Percentiles rank a stretch among this genome's conserved stretches.
Conservation (phyloP, 139 green algal species). For the Coelastrella sp. region DNA sequence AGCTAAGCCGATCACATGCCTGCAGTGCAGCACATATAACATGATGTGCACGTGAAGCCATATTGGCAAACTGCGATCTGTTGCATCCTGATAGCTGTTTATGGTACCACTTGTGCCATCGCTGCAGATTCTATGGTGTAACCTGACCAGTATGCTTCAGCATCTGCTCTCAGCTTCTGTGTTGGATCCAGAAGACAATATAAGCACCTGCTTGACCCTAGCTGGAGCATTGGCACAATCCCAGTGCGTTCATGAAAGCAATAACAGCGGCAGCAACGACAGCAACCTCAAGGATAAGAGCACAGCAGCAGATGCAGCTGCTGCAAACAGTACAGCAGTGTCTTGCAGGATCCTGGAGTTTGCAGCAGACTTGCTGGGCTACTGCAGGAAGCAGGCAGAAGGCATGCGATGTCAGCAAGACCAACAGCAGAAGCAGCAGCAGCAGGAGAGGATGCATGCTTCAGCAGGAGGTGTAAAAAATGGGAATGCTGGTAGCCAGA, state of each 20-base stretch:
- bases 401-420: neutral
- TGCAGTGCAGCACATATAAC: too few relatives aligned
- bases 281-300: neutral
- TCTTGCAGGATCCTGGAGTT: slow-evolving; percentile 29
- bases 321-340: neutral
- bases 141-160: slow-evolving; percentile 20
- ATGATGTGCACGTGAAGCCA: too few relatives aligned
- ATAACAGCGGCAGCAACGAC: neutral
- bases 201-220: slow-evolving; percentile 23
- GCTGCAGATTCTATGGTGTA: slow-evolving; percentile 19
- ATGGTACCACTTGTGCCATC: neutral
- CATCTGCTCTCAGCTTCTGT: slow-evolving; percentile 15
- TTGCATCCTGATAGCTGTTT: too few relatives aligned
- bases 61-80: too few relatives aligned
- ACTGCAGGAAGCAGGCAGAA: slow-evolving; percentile 3
- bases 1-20: too few relatives aligned
- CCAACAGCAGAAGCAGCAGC: neutral
- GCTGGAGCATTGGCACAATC: slow-evolving; percentile 4
- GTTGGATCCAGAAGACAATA: neutral
- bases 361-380: neutral
- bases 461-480: too few relatives aligned
- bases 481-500: too few relatives aligned
- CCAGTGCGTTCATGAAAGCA: too few relatives aligned
- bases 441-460: neutral
- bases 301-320: neutral